Evolutionary conservation across 225 moss, liverwort and hornwort genomes (phyloP), one percentile per base, ranked within the genome.

Genomic region (Pseudoscleropodium purum): DNA sequence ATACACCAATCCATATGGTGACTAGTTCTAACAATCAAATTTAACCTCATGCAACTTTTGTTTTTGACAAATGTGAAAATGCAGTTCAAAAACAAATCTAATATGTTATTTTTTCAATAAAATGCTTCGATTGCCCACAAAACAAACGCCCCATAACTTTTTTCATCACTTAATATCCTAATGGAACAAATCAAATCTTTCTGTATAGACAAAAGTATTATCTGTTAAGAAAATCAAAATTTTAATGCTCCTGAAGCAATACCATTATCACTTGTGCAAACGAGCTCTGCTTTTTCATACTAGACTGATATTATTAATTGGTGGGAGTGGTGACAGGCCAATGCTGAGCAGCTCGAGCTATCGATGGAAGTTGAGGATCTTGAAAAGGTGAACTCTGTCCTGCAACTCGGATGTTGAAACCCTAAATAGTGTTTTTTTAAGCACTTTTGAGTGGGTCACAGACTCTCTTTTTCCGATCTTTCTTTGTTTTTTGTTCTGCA

Each of bases 331-430:
- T 75, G 81, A 68, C 94, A 97, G 95, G 96, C 95, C 89, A 96
- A 96, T 85, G 92, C 92, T 72, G 95, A 96, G 87, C 96, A 96
- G 74, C 95, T 98, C 88, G 97, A 96, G 91, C 96, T 93, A 73
- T 90, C 96, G 47, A 96, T 98, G 96, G 96, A 96, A 90, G 95
- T 97, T 60, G 97, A 96, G 78, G 94, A 95, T 90, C 94, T 96
- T 91, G 95, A 98, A 86, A 95, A 59, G 59, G 59, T 23, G 59
- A 59, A 82, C 70, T 78, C 78, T 62, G 27, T 77, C 57, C 47
- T 87, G 41, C 64, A 79, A 63, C 5, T 88, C 18, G 43, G 69
- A n/a, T 78, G 41, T 83, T 79, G 72, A 86, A 78, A 60, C 31
- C 76, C 82, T 76, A 36, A 5, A 21, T 23, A 13, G 24, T 36